Evolutionary conservation across 305 asterid species (phyloP).

Genomic region (Fraxinus ornus): DNA sequence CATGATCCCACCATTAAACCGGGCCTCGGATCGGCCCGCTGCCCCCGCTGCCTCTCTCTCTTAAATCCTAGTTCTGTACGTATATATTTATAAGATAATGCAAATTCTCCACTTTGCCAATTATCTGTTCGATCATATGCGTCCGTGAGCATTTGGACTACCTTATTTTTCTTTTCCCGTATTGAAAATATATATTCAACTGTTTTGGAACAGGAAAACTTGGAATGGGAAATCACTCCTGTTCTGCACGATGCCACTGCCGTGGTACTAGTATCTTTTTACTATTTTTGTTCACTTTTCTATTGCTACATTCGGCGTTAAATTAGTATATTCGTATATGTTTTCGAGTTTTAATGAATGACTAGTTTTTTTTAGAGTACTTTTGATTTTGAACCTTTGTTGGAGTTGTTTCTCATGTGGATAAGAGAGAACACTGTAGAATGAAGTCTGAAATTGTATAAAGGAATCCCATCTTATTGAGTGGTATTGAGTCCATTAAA

Average conservation of each 20-base stretch:
- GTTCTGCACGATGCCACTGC: slow-evolving; percentile 72
- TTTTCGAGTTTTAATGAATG: neutral
- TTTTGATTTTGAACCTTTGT: neutral
- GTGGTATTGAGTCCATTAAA: neutral
- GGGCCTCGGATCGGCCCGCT: slow-evolving; percentile 76
- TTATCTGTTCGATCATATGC: slow-evolving; percentile 30
- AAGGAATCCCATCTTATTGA: neutral
- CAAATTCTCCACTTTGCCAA: neutral
- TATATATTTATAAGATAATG: neutral
- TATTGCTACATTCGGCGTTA: neutral
- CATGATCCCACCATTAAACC: slow-evolving; percentile 80
- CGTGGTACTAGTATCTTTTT: slow-evolving; percentile 41
- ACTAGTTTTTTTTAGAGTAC: neutral
- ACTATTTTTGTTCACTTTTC: neutral
- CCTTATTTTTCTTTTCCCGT: neutral
- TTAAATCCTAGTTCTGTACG: slow-evolving; percentile 44
- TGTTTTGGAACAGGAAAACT: slow-evolving; percentile 38
- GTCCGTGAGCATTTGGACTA: slow-evolving; percentile 18
- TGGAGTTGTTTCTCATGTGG: neutral
- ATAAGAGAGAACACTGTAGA: neutral
- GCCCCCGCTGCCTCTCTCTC: slow-evolving; percentile 78
- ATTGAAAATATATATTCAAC: neutral
- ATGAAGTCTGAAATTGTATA: neutral
- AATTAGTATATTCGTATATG: neutral
- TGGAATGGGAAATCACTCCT: slow-evolving; percentile 62